Conservation (phyloP, 176 grass and related monocot species). For the Stipa capillata region DNA sequence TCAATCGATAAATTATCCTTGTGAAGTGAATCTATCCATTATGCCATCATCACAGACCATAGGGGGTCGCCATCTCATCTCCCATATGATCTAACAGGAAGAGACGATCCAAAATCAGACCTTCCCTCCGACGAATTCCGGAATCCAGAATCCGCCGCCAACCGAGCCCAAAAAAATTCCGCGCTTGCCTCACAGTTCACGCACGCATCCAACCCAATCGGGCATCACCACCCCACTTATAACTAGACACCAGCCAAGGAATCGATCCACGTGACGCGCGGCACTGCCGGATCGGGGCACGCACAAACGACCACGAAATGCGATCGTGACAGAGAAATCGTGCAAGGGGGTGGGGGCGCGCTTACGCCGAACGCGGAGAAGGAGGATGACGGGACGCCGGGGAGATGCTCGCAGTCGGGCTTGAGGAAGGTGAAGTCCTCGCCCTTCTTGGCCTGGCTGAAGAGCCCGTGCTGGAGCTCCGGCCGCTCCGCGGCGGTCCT, state of each 20-base stretch:
- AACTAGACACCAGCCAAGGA: neutral
- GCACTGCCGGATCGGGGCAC: neutral
- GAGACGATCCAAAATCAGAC: neutral
- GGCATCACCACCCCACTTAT: constrained; percentile 31
- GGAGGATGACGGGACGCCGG: constrained; percentile 38
- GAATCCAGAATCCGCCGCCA: too few relatives aligned
- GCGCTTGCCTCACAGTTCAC: constrained; percentile 19
- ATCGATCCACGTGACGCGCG: constrained; percentile 1
- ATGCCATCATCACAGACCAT: neutral
- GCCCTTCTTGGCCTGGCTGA: constrained; percentile 86
- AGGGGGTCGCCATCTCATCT: neutral
- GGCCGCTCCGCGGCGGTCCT: constrained; percentile 24
- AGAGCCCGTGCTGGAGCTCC: constrained; percentile 30
- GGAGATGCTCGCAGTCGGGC: constrained; percentile 59
- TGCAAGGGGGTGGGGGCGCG: neutral
- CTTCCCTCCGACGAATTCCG: neutral
- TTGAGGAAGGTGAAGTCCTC: constrained; percentile 86
- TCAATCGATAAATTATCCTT: too few relatives aligned
- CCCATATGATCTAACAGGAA: neutral
- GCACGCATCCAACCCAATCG: constrained; percentile 25
- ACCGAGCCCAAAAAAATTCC: constrained; percentile 27
- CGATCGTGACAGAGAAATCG: neutral
- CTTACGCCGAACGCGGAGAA: constrained; percentile 70
- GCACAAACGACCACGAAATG: neutral
- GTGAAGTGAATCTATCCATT: too few relatives aligned